Evolutionary conservation across 495 filamentous ascomycete species (phyloP).

Genomic region (Tetracladium setigerum): DNA sequence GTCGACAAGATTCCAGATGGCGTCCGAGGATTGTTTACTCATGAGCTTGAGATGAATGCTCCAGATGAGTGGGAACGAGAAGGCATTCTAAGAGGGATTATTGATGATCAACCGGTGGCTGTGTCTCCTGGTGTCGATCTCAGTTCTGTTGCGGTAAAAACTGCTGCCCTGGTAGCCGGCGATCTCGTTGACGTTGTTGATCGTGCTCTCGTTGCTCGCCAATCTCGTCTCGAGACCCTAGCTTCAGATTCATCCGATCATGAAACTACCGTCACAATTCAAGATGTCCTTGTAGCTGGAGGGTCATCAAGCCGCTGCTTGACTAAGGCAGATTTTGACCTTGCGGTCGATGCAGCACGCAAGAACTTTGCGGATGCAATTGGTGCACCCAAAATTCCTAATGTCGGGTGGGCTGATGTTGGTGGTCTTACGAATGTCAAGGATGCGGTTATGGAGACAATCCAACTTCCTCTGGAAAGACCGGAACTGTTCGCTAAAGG

Average conservation of each 20-base stretch:
- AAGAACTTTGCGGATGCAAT: slow-evolving; percentile 98
- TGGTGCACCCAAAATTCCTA: slow-evolving; percentile 95
- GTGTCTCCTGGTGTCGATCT: slow-evolving; percentile 78
- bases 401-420: slow-evolving; percentile 94
- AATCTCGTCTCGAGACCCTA: slow-evolving; percentile 63
- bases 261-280: slow-evolving; percentile 47
- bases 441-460: slow-evolving; percentile 92
- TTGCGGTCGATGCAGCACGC: slow-evolving; percentile 84
- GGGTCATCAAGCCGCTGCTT: slow-evolving; percentile 69
- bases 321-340: slow-evolving; percentile 80
- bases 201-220: slow-evolving; percentile 69
- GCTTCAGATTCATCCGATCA: slow-evolving; percentile 36
- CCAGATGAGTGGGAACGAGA: slow-evolving; percentile 91
- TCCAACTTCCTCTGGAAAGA: slow-evolving; percentile 84
- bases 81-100: slow-evolving; percentile 69
- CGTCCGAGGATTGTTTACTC: slow-evolving; percentile 83
- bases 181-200: slow-evolving; percentile 93
- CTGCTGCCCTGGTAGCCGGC: slow-evolving; percentile 88
- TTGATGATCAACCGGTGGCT: slow-evolving; percentile 64
- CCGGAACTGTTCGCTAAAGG: slow-evolving; percentile 96
- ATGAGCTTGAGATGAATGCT: slow-evolving; percentile 89
- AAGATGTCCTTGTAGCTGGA: slow-evolving; percentile 85
- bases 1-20: slow-evolving; percentile 89
- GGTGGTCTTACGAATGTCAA: slow-evolving; percentile 91
- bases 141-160: slow-evolving; percentile 79